phyloP scores from a whole-genome alignment of 2,329 filamentous ascomycete species.

The Sordariomycetes sp. region DNA sequence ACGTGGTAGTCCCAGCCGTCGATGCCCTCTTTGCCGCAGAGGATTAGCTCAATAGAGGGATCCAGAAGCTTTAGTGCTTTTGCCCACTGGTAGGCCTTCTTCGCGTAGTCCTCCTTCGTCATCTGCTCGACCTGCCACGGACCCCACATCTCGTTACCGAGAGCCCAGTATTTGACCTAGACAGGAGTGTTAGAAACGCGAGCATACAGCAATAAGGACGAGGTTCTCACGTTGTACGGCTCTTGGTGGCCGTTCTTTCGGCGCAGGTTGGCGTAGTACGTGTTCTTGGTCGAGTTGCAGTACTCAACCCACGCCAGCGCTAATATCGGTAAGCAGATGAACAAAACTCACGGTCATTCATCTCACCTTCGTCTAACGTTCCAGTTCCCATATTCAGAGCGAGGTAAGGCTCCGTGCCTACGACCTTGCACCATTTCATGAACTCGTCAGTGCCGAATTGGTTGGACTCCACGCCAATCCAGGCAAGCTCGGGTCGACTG shows the following conservation, averaged over 20 bases:
- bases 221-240: conserved; percentile 50
- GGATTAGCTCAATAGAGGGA: conserved; percentile 56
- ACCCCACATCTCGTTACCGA: conserved; percentile 68
- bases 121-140: conserved; percentile 59
- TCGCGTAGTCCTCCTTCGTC: conserved; percentile 61
- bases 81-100: conserved; percentile 61
- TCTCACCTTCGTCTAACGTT: conserved; percentile 26
- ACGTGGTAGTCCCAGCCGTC: conserved; percentile 66
- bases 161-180: conserved; percentile 71
- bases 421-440: conserved; percentile 66
- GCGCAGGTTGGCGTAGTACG: conserved; percentile 73
- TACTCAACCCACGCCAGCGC: conserved; percentile 75
- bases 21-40: conserved; percentile 64
- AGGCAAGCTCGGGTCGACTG: conserved; percentile 64
- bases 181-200: neutral
- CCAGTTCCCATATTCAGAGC: conserved; percentile 77
- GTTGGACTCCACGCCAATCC: conserved; percentile 69
- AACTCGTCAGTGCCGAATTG: conserved; percentile 82
- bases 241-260: conserved; percentile 65
- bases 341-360: conserved; percentile 21
- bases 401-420: conserved; percentile 70
- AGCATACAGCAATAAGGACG: neutral
- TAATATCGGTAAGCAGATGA: conserved; percentile 4
- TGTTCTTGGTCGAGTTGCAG: conserved; percentile 68
- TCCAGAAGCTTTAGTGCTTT: conserved; percentile 66